Evolutionary conservation across 2,329 filamentous ascomycete genomes (phyloP), one percentile per base, ranked within the genome.

Genomic region (Tympanopsis confertula): DNA sequence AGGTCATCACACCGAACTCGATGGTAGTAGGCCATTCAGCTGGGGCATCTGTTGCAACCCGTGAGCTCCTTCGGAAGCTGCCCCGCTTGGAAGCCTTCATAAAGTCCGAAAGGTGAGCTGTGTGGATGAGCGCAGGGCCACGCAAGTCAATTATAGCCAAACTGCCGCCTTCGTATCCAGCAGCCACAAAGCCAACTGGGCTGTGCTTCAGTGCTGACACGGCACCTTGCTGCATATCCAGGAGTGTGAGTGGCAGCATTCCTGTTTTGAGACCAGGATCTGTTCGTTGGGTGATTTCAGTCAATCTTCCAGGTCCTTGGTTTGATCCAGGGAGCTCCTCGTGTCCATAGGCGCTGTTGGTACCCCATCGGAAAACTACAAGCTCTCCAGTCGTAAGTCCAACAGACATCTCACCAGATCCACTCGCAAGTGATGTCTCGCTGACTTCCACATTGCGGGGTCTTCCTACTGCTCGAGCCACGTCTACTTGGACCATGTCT

Each of bases 161-260:
- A 44, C 77, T 77, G 2, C 91, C 91, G 28, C 77, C 75, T 55
- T 94, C 83, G 7, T 87, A 94, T 0, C 87, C 91, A 20, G 82
- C 79, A 10, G 82, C 88, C 10, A 94, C 75, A 52, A 98, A 98
- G 0, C 91, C 91, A 12, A 96, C 79, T 55, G 94, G 86, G n/a
- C 87, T 91, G 39, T 91, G 76, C 41, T 85, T 82, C 26, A 93
- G 53, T 1, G 82, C 83, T 17, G 77, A 88, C 20, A 95, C 78
- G 2, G 84, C 68, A 0, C 88, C 91, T 50, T 87, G 79, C 54
- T 82, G 75, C 70, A 89, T 84, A 53, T 93, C 78, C 41, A 95
- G 78, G 20, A 96, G 62, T 1, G 83, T 77, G 44, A 84, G 71
- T 2, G 91, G 91, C 44, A 94, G 64, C 3, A 94, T 55, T 0